phyloP scores from a whole-genome alignment of 176 grass and related monocot species.

The Cenchrus americanus region DNA sequence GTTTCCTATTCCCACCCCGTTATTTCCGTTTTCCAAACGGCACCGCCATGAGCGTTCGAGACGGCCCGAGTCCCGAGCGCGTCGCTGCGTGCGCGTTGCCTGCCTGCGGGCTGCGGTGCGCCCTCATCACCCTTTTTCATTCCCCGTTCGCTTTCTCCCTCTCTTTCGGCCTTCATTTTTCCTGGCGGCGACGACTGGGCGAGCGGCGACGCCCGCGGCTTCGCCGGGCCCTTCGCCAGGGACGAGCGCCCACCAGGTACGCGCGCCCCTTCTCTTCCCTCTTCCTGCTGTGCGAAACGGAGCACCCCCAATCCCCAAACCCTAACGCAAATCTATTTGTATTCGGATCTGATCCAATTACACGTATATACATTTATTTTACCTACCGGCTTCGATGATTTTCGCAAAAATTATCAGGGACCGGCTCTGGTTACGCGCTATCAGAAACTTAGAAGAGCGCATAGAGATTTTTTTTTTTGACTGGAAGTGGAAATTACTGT shows the following conservation, averaged over 20 bases:
- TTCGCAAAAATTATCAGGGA: background rate
- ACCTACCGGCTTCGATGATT: background rate
- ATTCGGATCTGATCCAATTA: background rate
- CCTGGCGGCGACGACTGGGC: background rate
- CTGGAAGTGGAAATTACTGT: slow-evolving; percentile 6
- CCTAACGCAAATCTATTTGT: background rate
- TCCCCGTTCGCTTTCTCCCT: background rate
- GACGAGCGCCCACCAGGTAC: background rate
- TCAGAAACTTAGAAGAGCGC: background rate
- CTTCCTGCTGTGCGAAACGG: background rate
- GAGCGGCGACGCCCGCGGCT: background rate
- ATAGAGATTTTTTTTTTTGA: background rate
- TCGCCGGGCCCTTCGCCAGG: background rate
- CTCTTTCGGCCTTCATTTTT: background rate
- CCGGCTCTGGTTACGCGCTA: background rate
- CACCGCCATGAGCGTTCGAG: no score
- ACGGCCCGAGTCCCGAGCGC: no score
- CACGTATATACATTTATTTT: background rate
- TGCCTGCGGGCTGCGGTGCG: no score
- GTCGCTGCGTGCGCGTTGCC: no score
- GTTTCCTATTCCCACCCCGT: no score
- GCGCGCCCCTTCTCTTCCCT: background rate
- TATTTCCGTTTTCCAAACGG: no score
- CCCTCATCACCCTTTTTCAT: background rate
- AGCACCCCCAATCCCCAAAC: background rate